These are phyloP conservation scores for Liquidambar formosana DNA, from an alignment of 164 flowering plant species.

Conservation along the genomic window DNA sequence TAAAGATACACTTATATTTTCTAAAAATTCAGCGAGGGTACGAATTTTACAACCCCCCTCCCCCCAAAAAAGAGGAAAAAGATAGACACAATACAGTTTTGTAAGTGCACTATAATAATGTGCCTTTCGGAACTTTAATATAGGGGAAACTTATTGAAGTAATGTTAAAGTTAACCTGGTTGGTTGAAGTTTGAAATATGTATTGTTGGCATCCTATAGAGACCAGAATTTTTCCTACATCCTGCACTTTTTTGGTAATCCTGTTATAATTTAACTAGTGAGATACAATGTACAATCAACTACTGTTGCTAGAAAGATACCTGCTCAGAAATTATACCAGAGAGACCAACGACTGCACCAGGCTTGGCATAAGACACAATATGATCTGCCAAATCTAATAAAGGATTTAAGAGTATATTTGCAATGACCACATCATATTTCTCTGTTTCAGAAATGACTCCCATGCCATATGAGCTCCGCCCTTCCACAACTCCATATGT, in stretches of 20 bases:
- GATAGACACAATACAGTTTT: no score
- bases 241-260: background rate
- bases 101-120: no score
- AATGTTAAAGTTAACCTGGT: slow-evolving; percentile 8
- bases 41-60: no score
- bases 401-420: slow-evolving; percentile 79
- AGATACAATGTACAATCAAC: background rate
- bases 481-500: slow-evolving; percentile 17
- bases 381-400: slow-evolving; percentile 70
- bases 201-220: background rate
- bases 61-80: no score
- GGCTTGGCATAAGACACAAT: slow-evolving; percentile 77
- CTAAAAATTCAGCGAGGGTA: no score
- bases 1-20: no score
- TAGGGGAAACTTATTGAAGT: no score
- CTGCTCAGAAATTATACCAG: slow-evolving; percentile 85
- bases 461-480: slow-evolving; percentile 16
- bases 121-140: no score
- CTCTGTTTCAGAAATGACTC: slow-evolving; percentile 32
- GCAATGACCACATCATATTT: slow-evolving; percentile 79
- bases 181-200: no score
- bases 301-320: slow-evolving; percentile 33
- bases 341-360: slow-evolving; percentile 68
- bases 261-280: background rate
- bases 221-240: background rate